Conservation (phyloP, 1,284 basidiomycete genomes). For the Moesziomyces aphidis region DNA sequence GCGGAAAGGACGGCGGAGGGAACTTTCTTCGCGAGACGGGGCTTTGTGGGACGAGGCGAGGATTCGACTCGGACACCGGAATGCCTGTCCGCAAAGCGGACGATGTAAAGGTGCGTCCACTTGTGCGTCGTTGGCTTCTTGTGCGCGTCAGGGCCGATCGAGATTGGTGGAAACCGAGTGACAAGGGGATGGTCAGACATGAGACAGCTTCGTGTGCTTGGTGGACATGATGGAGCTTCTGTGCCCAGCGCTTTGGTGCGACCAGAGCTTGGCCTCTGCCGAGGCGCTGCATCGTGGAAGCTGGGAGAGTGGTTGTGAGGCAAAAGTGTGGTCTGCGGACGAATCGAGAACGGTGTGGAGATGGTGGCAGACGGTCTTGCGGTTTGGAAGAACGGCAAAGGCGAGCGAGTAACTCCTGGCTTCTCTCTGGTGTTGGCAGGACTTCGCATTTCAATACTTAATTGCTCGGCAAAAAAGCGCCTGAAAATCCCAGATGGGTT, state of each 20-base stretch:
- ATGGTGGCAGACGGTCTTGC: too few relatives aligned
- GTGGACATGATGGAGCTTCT: not conserved
- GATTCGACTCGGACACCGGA: constrained; percentile 2
- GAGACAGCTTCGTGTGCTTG: not conserved
- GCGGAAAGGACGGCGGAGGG: constrained; percentile 46
- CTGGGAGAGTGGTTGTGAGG: not conserved
- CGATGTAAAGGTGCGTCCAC: not conserved
- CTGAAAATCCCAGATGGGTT: not conserved
- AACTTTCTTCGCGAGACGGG: constrained; percentile 22
- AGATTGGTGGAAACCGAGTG: not conserved
- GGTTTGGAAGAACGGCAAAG: too few relatives aligned
- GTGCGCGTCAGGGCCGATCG: not conserved
- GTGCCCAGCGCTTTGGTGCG: not conserved
- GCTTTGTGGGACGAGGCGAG: constrained; percentile 18
- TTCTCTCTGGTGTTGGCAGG: too few relatives aligned
- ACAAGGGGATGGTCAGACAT: not conserved
- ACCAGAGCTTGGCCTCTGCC: not conserved
- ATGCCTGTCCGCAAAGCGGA: constrained; percentile 6
- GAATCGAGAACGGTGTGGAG: too few relatives aligned
- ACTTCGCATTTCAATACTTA: not conserved
- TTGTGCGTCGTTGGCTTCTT: not conserved
- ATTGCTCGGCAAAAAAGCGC: not conserved
- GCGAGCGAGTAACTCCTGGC: too few relatives aligned
- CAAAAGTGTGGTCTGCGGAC: too few relatives aligned
- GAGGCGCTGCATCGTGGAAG: not conserved